These are phyloP conservation scores for Pseudopediastrum boryanum DNA, from an alignment of 139 green algal genomes.

Conservation along the genomic window DNA sequence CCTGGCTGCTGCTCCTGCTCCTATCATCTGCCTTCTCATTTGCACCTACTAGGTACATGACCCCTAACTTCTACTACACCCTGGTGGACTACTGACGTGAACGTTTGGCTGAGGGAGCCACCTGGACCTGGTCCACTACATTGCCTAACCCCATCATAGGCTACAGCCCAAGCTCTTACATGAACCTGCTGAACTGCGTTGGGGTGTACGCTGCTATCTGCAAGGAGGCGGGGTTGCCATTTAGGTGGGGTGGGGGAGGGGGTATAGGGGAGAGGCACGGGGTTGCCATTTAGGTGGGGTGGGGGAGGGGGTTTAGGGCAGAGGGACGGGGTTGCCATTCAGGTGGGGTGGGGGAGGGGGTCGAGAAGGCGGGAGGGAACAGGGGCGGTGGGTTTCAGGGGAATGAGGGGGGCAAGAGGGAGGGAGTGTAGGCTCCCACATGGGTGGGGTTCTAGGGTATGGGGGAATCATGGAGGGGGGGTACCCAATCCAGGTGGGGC, in stretches of 20 bases:
- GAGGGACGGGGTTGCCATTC: slow-evolving; percentile 4
- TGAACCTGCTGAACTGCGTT: slow-evolving; percentile 21
- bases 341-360: too few species aligned
- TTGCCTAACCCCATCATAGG: slow-evolving; percentile 23
- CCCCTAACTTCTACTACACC: slow-evolving; percentile 22
- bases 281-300: slow-evolving; percentile 17
- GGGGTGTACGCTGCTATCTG: slow-evolving; percentile 7
- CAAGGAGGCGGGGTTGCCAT: slow-evolving; percentile 2
- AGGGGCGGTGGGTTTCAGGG: too few species aligned
- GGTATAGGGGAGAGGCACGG: too few species aligned
- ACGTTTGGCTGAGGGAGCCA: neutral
- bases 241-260: too few species aligned
- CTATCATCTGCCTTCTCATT: neutral
- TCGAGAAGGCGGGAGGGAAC: too few species aligned
- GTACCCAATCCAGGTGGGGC: too few species aligned
- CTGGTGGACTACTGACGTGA: slow-evolving; percentile 12
- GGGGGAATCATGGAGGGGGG: too few species aligned
- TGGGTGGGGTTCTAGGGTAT: too few species aligned
- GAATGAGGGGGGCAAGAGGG: too few species aligned
- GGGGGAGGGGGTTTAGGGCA: too few species aligned
- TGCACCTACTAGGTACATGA: slow-evolving; percentile 13
- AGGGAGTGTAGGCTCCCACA: too few species aligned
- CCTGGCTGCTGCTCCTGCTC: too few species aligned
- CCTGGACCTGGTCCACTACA: slow-evolving; percentile 8
- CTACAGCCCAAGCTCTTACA: slow-evolving; percentile 19